Base-by-base conservation (phyloP, 371 early-diverging fungal genomes). In the Syncephalastrum racemosum region DNA sequence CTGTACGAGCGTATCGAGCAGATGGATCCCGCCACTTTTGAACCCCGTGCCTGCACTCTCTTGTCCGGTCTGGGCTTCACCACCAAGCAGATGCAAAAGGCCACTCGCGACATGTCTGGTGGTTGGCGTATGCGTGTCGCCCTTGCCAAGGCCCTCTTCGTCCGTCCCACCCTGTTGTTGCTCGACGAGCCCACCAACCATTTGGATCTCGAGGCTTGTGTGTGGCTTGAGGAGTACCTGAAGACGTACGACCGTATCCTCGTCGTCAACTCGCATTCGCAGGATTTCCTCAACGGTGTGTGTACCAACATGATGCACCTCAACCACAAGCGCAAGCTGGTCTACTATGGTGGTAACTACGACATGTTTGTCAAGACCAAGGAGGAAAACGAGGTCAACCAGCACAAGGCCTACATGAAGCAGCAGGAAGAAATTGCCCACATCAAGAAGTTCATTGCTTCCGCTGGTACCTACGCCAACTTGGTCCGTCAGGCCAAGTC, bases 111-210 rank as follows among this genome's bases (percentile, higher is more conserved):
- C 64, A 87, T 99, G 79, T 97, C 97, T 71, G 99, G 99, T 87
- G 99, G 99, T 66, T 99, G 99, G 99, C 89, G 97, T 63, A 98
- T 98, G 98, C 87, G 99, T 67, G 98, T 97, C 40, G 91, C 97
- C 7, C 82, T 99, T 31, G 98, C 99, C 46, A 90, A 93, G 70
- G 99, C 99, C 45, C 82, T 99, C 69, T 97, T 97, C 79, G 89
- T 93, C 62, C 86, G 88, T 70, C 99, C 99, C 15, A 98, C 98
- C 5, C 78, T 99, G 10, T 77, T 99, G 67, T 79, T 99, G 56
- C 81, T 99, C 62, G 99, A 99, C 81, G 97, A 99, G 70, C 98
- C 98, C 48, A 86, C 97, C 39, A 99, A 99, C 83, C 96, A 96
- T 72, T 84, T 97, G 81, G 98, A 98, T 82, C 80, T 97, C 64